Conservation (phyloP, 2,329 filamentous ascomycete genomes). For the Arachnopeziza araneosa region DNA sequence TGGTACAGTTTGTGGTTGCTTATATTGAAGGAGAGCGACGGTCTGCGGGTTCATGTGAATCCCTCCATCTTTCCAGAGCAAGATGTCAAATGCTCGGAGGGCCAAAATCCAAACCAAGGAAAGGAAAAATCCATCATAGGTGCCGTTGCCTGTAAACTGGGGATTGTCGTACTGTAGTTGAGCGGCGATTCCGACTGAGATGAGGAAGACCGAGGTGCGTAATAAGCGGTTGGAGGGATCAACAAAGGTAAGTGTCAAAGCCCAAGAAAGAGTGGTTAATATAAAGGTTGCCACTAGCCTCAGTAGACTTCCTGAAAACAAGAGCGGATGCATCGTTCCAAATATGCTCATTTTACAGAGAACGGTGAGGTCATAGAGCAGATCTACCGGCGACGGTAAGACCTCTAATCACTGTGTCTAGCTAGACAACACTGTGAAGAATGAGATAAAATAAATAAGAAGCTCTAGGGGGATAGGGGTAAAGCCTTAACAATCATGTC, state of each 20-base stretch:
- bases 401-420: too few relatives aligned
- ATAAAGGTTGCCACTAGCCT: background rate
- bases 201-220: background rate
- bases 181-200: background rate
- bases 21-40: background rate
- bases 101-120: background rate
- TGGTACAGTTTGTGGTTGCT: background rate
- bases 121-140: background rate
- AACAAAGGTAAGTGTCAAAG: background rate
- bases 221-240: background rate
- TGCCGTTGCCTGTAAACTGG: background rate
- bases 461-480: too few relatives aligned
- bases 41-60: background rate
- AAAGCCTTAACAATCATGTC: too few relatives aligned
- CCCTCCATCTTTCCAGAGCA: background rate
- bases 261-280: background rate
- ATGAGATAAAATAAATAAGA: too few relatives aligned
- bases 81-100: background rate
- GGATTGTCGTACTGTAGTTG: background rate
- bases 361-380: too few relatives aligned
- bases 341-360: too few relatives aligned
- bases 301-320: background rate
- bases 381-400: too few relatives aligned
- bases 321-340: background rate
- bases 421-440: too few relatives aligned